Base-by-base conservation (phyloP, 1,284 basidiomycete genomes). In the Puccinia hordei region DNA sequence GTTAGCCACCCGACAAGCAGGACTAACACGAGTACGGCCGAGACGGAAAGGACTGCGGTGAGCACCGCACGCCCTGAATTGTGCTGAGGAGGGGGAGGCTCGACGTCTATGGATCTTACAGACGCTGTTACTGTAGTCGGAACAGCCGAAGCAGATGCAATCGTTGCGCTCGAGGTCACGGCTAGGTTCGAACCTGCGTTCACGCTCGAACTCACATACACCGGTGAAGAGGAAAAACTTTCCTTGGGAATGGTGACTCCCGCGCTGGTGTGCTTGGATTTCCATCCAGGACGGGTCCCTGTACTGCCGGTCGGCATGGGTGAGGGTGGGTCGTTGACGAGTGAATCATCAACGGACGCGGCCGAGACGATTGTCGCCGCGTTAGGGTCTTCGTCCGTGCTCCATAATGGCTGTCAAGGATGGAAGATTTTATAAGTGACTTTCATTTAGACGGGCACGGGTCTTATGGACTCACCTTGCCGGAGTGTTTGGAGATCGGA, bases 351-450 rank as follows among this genome's bases (percentile, higher is more conserved):
- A 41, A 35, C 8, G 22, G 63, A 66, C 6, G 41, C 38, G 19
- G 38, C 41, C 35, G 63, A 66, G 10, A 66, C 63, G 22, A 66
- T 19, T 19, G 24, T 66, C 41, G 63, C 41, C 41, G 41, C 63
- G n/a, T 27, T 35, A 19, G 63, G 63, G 41, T 66, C 38, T 6
- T 35, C 41, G 1, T 44, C 41, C 6, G 38, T 46, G 41, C 38
- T 66, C 41, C 35, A 22, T 38, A 22, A 66, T 44, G 38, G n/a
- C 38, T 66, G 63, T 5, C 22, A n/a, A 66, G 38, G 38, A 24
- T 8, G n/a, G 41, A 8, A 66, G 41, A 30, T 17, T 27, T n/a
- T n/a, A n/a, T n/a, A n/a, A 22, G n/a, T 1, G 17, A n/a, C n/a
- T 66, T 22, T 33, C 33, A 30, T 13, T 59, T 9, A 10, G 17